These are phyloP conservation scores for Hypoxylon sp. DNA, from an alignment of 2,329 filamentous ascomycete species.

Conservation along the genomic window DNA sequence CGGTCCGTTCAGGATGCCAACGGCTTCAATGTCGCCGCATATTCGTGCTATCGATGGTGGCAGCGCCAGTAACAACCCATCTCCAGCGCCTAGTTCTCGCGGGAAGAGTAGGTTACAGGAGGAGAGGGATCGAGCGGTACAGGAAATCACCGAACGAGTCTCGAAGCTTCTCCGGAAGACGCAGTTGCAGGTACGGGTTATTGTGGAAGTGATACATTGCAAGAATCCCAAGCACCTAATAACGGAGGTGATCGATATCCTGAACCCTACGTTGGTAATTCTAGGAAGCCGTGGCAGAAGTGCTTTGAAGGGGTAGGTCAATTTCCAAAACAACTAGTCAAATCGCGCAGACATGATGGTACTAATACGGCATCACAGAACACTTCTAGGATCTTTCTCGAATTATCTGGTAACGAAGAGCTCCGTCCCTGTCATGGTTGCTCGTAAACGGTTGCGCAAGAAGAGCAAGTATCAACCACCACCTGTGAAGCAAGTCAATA, in stretches of 20 bases:
- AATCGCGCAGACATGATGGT: not conserved
- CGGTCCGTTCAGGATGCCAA: slow-evolving; percentile 49
- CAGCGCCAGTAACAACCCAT: slow-evolving; percentile 56
- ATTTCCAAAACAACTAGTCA: slow-evolving; percentile 6
- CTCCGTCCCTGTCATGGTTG: slow-evolving; percentile 97
- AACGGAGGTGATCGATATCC: slow-evolving; percentile 94
- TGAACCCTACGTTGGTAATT: slow-evolving; percentile 92
- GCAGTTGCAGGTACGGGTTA: slow-evolving; percentile 89
- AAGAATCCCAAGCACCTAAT: slow-evolving; percentile 97
- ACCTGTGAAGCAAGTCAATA: slow-evolving; percentile 83
- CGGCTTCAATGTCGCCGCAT: slow-evolving; percentile 55
- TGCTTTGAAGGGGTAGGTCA: slow-evolving; percentile 87
- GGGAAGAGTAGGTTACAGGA: slow-evolving; percentile 76
- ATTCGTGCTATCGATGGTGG: slow-evolving; percentile 56
- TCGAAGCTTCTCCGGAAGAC: slow-evolving; percentile 92
- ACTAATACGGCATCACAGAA: slow-evolving; percentile 65
- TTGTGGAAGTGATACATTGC: slow-evolving; percentile 97
- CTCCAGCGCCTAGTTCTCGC: slow-evolving; percentile 65
- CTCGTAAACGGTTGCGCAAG: slow-evolving; percentile 89
- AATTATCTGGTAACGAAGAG: slow-evolving; percentile 98
- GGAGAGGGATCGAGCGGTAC: slow-evolving; percentile 85
- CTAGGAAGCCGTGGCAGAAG: slow-evolving; percentile 92
- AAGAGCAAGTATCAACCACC: slow-evolving; percentile 84
- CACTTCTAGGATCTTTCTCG: slow-evolving; percentile 94
- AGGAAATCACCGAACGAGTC: slow-evolving; percentile 86